phyloP scores from a whole-genome alignment of 2,329 filamentous ascomycete genomes.

The Exserohilum turcica region DNA sequence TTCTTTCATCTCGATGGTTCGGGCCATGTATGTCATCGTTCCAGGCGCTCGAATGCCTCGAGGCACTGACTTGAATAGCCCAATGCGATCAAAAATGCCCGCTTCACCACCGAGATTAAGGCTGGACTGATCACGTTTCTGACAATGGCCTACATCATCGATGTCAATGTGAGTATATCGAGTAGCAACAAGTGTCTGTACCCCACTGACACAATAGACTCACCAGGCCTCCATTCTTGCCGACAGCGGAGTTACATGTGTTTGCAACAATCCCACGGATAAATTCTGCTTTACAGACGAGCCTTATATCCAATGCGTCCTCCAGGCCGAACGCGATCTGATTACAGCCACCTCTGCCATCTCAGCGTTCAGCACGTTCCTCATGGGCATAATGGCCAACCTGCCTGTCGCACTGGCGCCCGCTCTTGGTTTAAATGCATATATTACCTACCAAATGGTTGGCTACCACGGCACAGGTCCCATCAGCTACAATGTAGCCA shows the following conservation, averaged over 20 bases:
- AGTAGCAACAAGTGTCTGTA: slow-evolving; percentile 37
- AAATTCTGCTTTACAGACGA: slow-evolving; percentile 61
- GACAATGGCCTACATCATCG: slow-evolving; percentile 64
- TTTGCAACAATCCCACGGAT: slow-evolving; percentile 61
- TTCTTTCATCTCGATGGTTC: slow-evolving; percentile 79
- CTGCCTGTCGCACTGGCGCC: slow-evolving; percentile 75
- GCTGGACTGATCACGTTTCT: slow-evolving; percentile 76
- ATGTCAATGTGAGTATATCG: slow-evolving; percentile 56
- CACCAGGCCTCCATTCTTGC: slow-evolving; percentile 64
- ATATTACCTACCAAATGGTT: slow-evolving; percentile 82
- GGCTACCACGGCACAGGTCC: slow-evolving; percentile 78
- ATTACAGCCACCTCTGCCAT: slow-evolving; percentile 87
- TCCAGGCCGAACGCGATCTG: slow-evolving; percentile 72
- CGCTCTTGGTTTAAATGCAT: slow-evolving; percentile 85
- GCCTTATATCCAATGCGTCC: slow-evolving; percentile 67
- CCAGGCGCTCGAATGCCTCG: neutral
- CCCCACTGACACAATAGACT: neutral
- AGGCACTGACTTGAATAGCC: slow-evolving; percentile 53
- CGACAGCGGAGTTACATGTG: slow-evolving; percentile 74
- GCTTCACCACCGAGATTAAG: slow-evolving; percentile 82
- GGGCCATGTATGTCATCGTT: slow-evolving; percentile 70
- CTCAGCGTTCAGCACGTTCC: slow-evolving; percentile 76
- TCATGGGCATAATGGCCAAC: slow-evolving; percentile 82
- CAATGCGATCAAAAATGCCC: slow-evolving; percentile 72
- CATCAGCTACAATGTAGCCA: slow-evolving; percentile 67